Evolutionary conservation across 345 rosid species (phyloP).

Genomic region (Ailanthus altissimus): DNA sequence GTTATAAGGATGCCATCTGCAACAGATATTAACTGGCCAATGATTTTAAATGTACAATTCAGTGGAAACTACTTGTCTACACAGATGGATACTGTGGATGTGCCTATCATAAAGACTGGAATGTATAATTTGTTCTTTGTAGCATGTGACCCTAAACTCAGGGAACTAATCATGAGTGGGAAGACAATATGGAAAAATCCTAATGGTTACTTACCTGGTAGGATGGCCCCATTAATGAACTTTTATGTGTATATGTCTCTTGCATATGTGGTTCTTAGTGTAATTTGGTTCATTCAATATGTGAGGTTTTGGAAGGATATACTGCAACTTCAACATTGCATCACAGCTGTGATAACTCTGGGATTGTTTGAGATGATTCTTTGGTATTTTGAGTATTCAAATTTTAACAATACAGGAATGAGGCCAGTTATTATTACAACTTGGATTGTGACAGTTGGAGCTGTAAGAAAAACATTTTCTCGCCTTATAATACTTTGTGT

Average conservation of each 20-base stretch:
- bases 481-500: constrained; percentile 78
- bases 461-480: constrained; percentile 70
- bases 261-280: constrained; percentile 66
- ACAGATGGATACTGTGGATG: constrained; percentile 43
- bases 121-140: constrained; percentile 92
- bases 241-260: constrained; percentile 76
- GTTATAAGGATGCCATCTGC: constrained; percentile 85
- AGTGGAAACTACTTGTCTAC: constrained; percentile 46
- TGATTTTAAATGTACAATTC: constrained; percentile 64
- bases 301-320: constrained; percentile 78
- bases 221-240: constrained; percentile 93
- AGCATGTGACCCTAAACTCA: constrained; percentile 82
- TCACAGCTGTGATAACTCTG: constrained; percentile 66
- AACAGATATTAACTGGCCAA: constrained; percentile 71
- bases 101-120: constrained; percentile 67
- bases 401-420: constrained; percentile 72
- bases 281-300: constrained; percentile 80
- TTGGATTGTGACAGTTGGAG: constrained; percentile 93
- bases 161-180: constrained; percentile 78
- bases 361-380: constrained; percentile 91
- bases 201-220: constrained; percentile 85
- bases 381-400: constrained; percentile 84
- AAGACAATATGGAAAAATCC: constrained; percentile 96
- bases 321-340: constrained; percentile 91
- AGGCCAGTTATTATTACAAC: constrained; percentile 80